Evolutionary conservation across 2,329 filamentous ascomycete species (phyloP).

Genomic region (Diaporthe ampelina): DNA sequence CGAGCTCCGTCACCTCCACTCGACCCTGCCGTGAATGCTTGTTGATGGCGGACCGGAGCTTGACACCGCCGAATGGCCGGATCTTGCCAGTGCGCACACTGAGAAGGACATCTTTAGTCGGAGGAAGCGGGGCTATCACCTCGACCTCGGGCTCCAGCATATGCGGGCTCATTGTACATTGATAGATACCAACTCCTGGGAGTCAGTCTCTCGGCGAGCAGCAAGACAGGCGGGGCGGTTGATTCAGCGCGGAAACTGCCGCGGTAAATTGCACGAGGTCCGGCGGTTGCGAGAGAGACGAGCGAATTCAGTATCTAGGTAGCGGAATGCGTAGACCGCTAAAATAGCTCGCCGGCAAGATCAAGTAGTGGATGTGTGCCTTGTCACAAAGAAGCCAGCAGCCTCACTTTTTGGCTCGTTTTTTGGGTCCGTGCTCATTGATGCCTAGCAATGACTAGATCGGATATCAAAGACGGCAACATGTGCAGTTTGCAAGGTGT

Average conservation of each 20-base stretch:
- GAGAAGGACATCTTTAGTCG: not conserved
- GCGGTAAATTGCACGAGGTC: too few relatives aligned
- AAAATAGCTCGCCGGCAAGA: not conserved
- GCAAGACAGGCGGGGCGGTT: not conserved
- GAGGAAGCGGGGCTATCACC: not conserved
- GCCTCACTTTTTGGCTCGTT: not conserved
- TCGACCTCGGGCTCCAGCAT: not conserved
- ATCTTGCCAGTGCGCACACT: constrained; percentile 2
- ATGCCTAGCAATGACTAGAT: not conserved
- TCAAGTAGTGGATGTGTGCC: not conserved
- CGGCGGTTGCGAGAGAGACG: too few relatives aligned
- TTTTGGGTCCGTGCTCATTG: not conserved
- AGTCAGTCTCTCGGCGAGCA: not conserved
- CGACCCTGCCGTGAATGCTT: not conserved
- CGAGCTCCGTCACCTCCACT: not conserved
- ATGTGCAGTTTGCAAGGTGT: not conserved
- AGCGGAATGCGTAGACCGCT: not conserved
- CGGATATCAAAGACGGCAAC: not conserved
- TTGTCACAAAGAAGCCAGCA: not conserved
- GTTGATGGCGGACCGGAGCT: constrained; percentile 8
- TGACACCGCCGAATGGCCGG: not conserved
- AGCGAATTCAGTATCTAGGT: not conserved
- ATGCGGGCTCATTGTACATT: not conserved
- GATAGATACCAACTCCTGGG: not conserved
- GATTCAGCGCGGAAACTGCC: not conserved